Percentiles rank a stretch among this genome's conserved stretches.
Conservation (phyloP, 1,139 yeast species). For the Magnusiomyces ingens region DNA sequence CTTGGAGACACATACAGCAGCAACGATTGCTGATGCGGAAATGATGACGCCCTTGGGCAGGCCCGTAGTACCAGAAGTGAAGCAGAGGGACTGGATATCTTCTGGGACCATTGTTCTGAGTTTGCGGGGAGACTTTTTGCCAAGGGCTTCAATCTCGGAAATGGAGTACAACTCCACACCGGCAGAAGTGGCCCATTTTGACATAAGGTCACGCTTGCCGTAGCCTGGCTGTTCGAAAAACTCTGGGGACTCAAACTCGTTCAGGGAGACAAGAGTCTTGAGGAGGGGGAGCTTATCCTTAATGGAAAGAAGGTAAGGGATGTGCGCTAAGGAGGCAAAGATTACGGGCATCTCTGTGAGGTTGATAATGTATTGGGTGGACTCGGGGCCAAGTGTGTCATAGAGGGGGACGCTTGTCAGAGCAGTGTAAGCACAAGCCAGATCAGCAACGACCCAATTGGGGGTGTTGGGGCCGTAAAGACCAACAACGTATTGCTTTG, state of each 20-base stretch:
- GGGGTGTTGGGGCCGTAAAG: constrained; percentile 49
- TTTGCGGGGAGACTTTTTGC: constrained; percentile 42
- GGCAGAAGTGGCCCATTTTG: constrained; percentile 31
- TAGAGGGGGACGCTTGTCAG: constrained; percentile 55
- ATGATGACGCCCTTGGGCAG: constrained; percentile 69
- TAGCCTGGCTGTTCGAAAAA: constrained; percentile 19
- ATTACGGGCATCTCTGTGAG: constrained; percentile 52
- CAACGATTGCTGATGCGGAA: constrained; percentile 47
- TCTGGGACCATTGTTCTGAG: constrained; percentile 48
- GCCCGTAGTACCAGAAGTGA: constrained; percentile 77
- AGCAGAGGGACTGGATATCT: constrained; percentile 57
- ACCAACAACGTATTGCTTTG: constrained; percentile 44
- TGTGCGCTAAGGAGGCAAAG: constrained; percentile 44
- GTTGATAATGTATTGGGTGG: constrained; percentile 52
- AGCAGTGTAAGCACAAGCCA: constrained; percentile 48
- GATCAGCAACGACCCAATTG: constrained; percentile 57
- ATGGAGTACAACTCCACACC: constrained; percentile 42
- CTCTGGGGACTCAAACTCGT: constrained; percentile 7
- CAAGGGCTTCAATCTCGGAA: constrained; percentile 49
- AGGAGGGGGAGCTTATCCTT: constrained; percentile 36
- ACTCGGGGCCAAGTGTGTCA: constrained; percentile 56
- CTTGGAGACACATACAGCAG: constrained; percentile 39
- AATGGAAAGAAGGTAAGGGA: constrained; percentile 39
- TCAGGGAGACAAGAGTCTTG: constrained; percentile 37
- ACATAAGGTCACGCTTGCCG: constrained; percentile 27